These are phyloP conservation scores for Penicillium steckii DNA, from an alignment of 495 filamentous ascomycete species.

Conservation along the genomic window DNA sequence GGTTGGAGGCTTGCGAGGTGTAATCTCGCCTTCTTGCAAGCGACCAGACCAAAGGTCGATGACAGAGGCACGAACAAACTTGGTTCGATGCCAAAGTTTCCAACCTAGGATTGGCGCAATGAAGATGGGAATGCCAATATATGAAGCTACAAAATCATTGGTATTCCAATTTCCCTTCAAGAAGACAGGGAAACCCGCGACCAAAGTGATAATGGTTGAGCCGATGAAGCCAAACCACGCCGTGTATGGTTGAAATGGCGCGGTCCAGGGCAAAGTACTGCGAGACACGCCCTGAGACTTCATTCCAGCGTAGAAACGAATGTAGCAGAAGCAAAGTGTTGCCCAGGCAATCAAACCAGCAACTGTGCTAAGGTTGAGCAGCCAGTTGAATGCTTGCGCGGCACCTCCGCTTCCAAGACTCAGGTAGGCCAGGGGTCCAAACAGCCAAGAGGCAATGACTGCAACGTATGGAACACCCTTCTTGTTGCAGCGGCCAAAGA, in stretches of 20 bases:
- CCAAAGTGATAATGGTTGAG: constrained; percentile 46
- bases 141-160: constrained; percentile 55
- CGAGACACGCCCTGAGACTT: constrained; percentile 60
- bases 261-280: constrained; percentile 55
- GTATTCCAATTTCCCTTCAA: constrained; percentile 38
- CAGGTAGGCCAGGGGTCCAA: constrained; percentile 31
- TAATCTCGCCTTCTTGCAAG: constrained; percentile 36
- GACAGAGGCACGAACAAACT: constrained; percentile 29
- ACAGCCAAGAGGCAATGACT: constrained; percentile 31
- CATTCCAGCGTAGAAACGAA: constrained; percentile 58
- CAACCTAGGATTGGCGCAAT: constrained; percentile 57
- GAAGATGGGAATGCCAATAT: constrained; percentile 56
- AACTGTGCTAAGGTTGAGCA: constrained; percentile 56
- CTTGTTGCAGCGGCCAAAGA: constrained; percentile 33
- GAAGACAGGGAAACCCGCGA: constrained; percentile 42
- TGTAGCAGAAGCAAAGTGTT: constrained; percentile 58
- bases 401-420: constrained; percentile 44
- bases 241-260: constrained; percentile 58
- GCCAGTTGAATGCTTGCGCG: constrained; percentile 57
- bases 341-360: constrained; percentile 64
- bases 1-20: constrained; percentile 13
- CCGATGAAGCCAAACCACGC: constrained; percentile 60
- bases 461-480: constrained; percentile 37
- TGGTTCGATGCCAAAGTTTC: constrained; percentile 58
- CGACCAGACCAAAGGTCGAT: constrained; percentile 40